Base-by-base conservation (phyloP, 495 filamentous ascomycete genomes). In the Hypoxylon rickii region DNA sequence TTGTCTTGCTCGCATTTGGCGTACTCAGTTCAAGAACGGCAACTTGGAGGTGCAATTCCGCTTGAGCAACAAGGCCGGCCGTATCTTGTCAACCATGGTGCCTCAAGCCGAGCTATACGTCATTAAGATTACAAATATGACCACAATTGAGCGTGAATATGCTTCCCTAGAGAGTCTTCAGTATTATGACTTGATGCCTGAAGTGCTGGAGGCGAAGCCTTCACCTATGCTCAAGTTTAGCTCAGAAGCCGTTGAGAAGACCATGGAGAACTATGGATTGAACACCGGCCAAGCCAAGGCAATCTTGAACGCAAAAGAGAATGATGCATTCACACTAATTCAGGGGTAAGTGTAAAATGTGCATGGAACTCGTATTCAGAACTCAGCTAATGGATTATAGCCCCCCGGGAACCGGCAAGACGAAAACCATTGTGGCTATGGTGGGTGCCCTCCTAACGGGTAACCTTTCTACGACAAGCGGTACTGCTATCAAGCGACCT, bases 361-460 rank as follows among this genome's bases (percentile, higher is more conserved):
- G 7, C 7, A 11, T 1, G 1, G 1, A 16, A 33, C 10, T 17
- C 7, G 12, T 39, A 21, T 3, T 51, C 11, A 38, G 20, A 31
- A 21, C 6, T 40, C 24, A 29, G 50, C 62, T 66, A 55, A 66
- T 48, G 19, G 3, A 44, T 34, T 50, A 31, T 44, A 83, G 81
- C 33, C 95, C 94, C 42, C 94, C 94, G 1, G 94, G 94, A 65
- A 94, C 93, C 3, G 94, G 94, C 64, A 98, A 98, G 73, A 98
- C 94, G 0, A 98, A 97, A 69, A 98, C 94, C 0, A 97, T 98
- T 47, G 83, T 96, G 52, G 94, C 93, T 39, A 96, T 97, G 75
- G 90, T 96, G 11, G 94, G 94, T 36, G 89, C 90, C 54, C 77
- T 97, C 6, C 64, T 98, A 10, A 90, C 83, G 3, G 78, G 79